A percentile compares a stretch with the other conserved stretches of the same genome.
Evolutionary conservation across 495 filamentous ascomycete genomes (phyloP).

Genomic region (Penicillium parvum): DNA sequence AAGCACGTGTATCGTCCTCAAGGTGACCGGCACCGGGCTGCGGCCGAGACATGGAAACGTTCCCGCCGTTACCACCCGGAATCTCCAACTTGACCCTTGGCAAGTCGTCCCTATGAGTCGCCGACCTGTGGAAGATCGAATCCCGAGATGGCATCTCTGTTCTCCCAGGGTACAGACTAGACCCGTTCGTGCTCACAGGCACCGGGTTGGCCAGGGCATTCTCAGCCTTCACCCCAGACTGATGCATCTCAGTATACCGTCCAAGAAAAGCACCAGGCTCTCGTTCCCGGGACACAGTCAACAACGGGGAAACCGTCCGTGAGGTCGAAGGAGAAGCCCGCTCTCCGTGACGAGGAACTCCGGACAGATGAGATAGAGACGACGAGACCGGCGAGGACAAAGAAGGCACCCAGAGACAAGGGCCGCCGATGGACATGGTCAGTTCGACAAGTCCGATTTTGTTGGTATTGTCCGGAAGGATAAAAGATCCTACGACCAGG

Average conservation of each 20-base stretch:
- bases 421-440: constrained; percentile 43
- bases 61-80: constrained; percentile 14
- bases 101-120: constrained; percentile 11
- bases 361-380: constrained; percentile 32
- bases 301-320: constrained; percentile 20
- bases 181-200: constrained; percentile 11
- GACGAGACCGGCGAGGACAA: constrained; percentile 34
- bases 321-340: constrained; percentile 21
- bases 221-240: constrained; percentile 30
- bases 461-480: too few species aligned
- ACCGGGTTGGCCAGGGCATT: constrained; percentile 29
- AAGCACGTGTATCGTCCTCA: constrained; percentile 17
- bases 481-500: too few species aligned
- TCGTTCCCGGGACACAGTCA: constrained; percentile 22
- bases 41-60: constrained; percentile 15
- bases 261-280: constrained; percentile 11
- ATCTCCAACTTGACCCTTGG: constrained; percentile 23
- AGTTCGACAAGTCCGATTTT: constrained; percentile 8
- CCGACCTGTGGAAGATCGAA: constrained; percentile 4
- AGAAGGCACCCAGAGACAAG: constrained; percentile 41
- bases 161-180: constrained; percentile 19
- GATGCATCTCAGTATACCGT: constrained; percentile 27
- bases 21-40: constrained; percentile 12
- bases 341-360: constrained; percentile 31
- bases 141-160: constrained; percentile 14